Evolutionary conservation across 1,139 yeast species (phyloP).

Genomic region (Saccharomycopsis crataegensis): DNA sequence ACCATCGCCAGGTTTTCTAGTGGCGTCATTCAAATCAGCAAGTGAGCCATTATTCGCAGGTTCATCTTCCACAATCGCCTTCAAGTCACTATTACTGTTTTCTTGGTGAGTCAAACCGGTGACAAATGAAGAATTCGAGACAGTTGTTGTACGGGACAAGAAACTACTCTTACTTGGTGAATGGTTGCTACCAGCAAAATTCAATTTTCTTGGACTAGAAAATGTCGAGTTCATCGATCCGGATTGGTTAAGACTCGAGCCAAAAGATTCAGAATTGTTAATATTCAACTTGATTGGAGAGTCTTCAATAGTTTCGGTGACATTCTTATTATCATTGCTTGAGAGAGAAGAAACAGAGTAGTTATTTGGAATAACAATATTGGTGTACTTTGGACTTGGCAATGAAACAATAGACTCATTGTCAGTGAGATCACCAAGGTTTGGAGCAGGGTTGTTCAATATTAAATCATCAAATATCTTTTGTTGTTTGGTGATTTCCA

Average conservation of each 20-base stretch:
- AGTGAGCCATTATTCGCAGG: neutral
- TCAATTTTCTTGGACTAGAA: neutral
- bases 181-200: neutral
- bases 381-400: neutral
- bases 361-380: slow-evolving; percentile 17
- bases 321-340: neutral
- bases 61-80: neutral
- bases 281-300: neutral
- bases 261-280: neutral
- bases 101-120: slow-evolving; percentile 12
- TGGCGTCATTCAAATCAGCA: neutral
- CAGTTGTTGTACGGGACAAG: neutral
- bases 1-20: neutral
- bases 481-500: slow-evolving; percentile 8
- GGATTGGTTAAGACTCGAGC: neutral
- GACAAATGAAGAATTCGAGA: slow-evolving; percentile 7
- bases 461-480: slow-evolving; percentile 5
- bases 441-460: neutral
- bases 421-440: neutral
- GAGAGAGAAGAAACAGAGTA: slow-evolving; percentile 14
- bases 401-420: neutral
- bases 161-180: neutral
- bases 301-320: neutral
- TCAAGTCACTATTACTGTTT: neutral
- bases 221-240: neutral